Evolutionary conservation across 768 basidiomycete genomes (phyloP), one percentile per base, ranked within the genome.

Genomic region (Dacryopinax spathularia): DNA sequence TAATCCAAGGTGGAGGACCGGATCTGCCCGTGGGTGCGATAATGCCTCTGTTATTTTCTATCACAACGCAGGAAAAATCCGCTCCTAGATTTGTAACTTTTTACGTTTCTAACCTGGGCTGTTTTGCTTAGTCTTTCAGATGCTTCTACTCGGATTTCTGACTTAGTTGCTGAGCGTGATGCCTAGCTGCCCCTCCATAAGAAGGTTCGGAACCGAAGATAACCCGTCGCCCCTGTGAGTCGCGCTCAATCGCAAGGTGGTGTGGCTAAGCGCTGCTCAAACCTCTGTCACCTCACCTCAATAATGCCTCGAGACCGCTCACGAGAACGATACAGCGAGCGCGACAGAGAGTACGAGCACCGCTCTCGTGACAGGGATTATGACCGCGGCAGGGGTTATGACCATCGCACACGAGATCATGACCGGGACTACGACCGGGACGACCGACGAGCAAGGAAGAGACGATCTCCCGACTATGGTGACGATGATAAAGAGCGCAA

Each of bases 271-370:
- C 25, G 25, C 48, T 3, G 13, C 10, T 56, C 48, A 27, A 27
- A 13, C 48, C 48, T 15, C 48, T 56, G 25, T 29, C 3, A 5
- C 48, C 4, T 56, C 43, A 61, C 18, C 27, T n/a, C n/a, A n/a
- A n/a, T n/a, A n/a, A 64, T 44, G 41, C 56, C 68, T 72, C 33
- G 62, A 36, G 63, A 65, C 39, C 27, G 67, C 22, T 65, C 67
- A 18, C 31, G 66, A 34, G 68, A 70, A 22, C 68, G 68, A 61
- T 62, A 66, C n/a, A 70, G 61, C 31, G 68, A 72, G 29, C 64
- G 33, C 35, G 67, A 44, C 73, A 78, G 64, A 69, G 68, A 62
- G 72, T 76, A 65, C 70, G 66, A 63, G 71, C 48, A 29, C 5
- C 20, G 31, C 18, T 22, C 25, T 35, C 29, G 66, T 6, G 62